These are phyloP conservation scores for Spatholobus suberectus DNA, from an alignment of 306 rosid species.

Conservation along the genomic window DNA sequence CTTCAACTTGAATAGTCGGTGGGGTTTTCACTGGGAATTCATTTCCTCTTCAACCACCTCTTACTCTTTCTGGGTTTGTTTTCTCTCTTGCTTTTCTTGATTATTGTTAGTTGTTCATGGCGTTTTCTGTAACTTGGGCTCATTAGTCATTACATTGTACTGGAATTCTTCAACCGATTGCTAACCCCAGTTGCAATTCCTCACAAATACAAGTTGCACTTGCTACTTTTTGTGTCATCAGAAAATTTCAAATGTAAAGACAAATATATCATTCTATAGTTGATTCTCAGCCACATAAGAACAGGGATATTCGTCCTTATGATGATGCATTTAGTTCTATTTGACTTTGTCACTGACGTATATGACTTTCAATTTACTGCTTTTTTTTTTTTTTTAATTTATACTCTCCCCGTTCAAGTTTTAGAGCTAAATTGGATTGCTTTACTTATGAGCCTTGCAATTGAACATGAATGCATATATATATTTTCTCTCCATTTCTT, in stretches of 20 bases:
- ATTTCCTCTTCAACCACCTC: conserved; percentile 32
- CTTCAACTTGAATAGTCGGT: conserved; percentile 3
- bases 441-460: neutral
- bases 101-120: conserved; percentile 1
- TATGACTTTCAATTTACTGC: conserved; percentile 17
- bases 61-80: conserved; percentile 7
- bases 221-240: neutral
- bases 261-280: neutral
- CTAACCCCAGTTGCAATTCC: neutral
- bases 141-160: neutral
- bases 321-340: neutral
- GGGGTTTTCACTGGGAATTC: conserved; percentile 26
- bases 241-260: neutral
- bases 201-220: neutral
- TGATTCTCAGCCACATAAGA: neutral
- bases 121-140: neutral
- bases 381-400: neutral
- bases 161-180: neutral
- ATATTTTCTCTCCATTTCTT: neutral
- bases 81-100: neutral
- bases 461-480: neutral
- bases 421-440: neutral
- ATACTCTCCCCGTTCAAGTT: neutral
- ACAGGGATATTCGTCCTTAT: neutral
- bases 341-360: conserved; percentile 19